Evolutionary conservation across 345 rosid species (phyloP), one percentile per base, ranked within the genome.

Genomic region (Citrus reticulata): DNA sequence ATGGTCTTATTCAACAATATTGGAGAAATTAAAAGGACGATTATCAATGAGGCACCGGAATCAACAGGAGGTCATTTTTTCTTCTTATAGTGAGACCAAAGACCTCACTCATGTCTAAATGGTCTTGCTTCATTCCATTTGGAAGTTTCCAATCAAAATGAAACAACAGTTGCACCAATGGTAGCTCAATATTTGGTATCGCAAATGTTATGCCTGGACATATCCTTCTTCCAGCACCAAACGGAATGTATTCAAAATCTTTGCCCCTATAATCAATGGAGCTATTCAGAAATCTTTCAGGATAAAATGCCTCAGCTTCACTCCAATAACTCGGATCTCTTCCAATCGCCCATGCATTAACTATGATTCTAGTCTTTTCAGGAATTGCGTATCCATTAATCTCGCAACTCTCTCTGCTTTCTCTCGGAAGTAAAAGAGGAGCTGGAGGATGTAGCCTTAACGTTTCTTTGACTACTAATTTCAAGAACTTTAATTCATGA

Each of bases 181-280:
- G 69, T 11, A 72, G 57, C 80, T 77, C 84, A 22, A 77, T 24
- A 24, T 42, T 70, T 8, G 61, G 51, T 29, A 11, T 4, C 0
- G 73, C 80, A 67, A 77, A 81, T 20, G 59, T 5, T 4, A 66
- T 54, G 11, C 77, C 83, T 0, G 80, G 80, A 40, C 77, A 81
- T 30, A 81, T 72, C 73, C 77, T 70, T 29, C 77, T 77, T 30
- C 83, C 83, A 1, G 77, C 42, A 22, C 80, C 83, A 58, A 81
- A 81, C 1, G 80, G 83, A 9, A 81, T 13, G 32, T 75, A 76
- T 22, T 64, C 72, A 55, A 76, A 39, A 25, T 57, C 8, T 1
- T 16, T 76, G 14, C 83, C 77, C 16, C 9, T 64, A 32, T 32
- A 79, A 39, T 82, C 82, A 27, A 79, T 17, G 4, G 74, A 62